phyloP scores from a whole-genome alignment of 192 early-diverging fungal species.

The Coemansia sp. region DNA sequence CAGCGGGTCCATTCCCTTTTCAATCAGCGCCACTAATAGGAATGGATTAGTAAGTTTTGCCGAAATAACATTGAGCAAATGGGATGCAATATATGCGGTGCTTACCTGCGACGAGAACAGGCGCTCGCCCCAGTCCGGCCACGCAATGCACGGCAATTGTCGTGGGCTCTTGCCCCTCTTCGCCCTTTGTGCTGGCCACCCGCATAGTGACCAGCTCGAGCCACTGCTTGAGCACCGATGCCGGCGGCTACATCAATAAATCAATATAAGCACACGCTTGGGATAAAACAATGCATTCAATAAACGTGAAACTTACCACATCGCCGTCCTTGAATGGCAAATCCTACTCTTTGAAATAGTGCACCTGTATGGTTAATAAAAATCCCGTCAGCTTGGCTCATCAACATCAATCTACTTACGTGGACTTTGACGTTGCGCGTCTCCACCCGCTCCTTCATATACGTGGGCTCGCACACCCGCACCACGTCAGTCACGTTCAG shows the following conservation, averaged over 20 bases:
- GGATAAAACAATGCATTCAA: neutral
- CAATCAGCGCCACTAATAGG: constrained; percentile 66
- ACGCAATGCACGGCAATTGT: constrained; percentile 93
- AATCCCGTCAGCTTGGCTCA: neutral
- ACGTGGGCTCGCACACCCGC: constrained; percentile 89
- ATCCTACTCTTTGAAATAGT: constrained; percentile 50
- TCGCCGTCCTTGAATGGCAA: constrained; percentile 89
- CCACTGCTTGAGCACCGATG: constrained; percentile 58
- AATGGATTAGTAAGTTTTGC: neutral
- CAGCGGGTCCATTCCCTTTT: constrained; percentile 72
- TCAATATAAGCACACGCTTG: neutral
- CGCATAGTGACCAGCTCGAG: constrained; percentile 64
- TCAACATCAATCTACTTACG: constrained; percentile 17
- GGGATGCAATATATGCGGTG: neutral
- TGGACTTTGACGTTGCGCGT: constrained; percentile 72
- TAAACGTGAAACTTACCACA: constrained; percentile 39
- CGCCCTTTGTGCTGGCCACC: constrained; percentile 28
- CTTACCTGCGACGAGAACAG: constrained; percentile 75
- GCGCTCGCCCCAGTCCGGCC: constrained; percentile 92
- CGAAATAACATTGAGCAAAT: neutral
- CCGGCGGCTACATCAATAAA: constrained; percentile 44
- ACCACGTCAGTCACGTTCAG: constrained; percentile 84
- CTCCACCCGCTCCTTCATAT: constrained; percentile 61
- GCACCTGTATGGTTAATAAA: neutral
- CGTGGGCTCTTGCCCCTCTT: constrained; percentile 34